These are phyloP conservation scores for Jacaranda copaia DNA, from an alignment of 257 asterid genomes.

Conservation along the genomic window DNA sequence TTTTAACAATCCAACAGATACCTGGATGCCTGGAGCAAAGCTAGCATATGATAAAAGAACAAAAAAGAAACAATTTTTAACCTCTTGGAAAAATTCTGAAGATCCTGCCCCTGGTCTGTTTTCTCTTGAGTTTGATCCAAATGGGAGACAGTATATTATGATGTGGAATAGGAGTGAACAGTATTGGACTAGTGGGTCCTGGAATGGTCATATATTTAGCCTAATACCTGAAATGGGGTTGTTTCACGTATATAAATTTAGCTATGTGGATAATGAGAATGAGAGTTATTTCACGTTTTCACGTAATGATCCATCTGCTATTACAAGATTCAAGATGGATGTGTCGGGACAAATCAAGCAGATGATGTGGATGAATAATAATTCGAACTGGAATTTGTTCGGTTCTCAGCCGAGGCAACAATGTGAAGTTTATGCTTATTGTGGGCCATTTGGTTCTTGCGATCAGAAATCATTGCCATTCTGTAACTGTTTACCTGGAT, in stretches of 20 bases:
- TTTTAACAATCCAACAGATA: constrained; percentile 51
- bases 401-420: constrained; percentile 40
- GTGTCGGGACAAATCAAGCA: constrained; percentile 40
- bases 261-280: constrained; percentile 33
- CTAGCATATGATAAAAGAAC: constrained; percentile 54
- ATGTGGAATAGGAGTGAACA: constrained; percentile 46
- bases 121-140: constrained; percentile 53
- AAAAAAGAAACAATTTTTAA: constrained; percentile 43
- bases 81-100: constrained; percentile 61
- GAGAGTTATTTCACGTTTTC: constrained; percentile 44
- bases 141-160: constrained; percentile 41
- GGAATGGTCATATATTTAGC: constrained; percentile 54
- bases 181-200: constrained; percentile 60
- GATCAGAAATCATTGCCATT: constrained; percentile 33
- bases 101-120: constrained; percentile 65
- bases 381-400: constrained; percentile 34
- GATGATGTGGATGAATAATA: constrained; percentile 26
- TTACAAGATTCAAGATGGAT: constrained; percentile 34
- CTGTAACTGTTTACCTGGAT: constrained; percentile 43
- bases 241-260: constrained; percentile 29
- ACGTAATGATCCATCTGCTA: background rate
- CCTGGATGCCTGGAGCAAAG: constrained; percentile 66
- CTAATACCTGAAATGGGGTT: constrained; percentile 48
- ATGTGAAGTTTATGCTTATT: constrained; percentile 45
- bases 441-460: constrained; percentile 46